Evolutionary conservation across 768 basidiomycete genomes (phyloP), one percentile per base, ranked within the genome.

Genomic region (Podaxis rugospora): DNA sequence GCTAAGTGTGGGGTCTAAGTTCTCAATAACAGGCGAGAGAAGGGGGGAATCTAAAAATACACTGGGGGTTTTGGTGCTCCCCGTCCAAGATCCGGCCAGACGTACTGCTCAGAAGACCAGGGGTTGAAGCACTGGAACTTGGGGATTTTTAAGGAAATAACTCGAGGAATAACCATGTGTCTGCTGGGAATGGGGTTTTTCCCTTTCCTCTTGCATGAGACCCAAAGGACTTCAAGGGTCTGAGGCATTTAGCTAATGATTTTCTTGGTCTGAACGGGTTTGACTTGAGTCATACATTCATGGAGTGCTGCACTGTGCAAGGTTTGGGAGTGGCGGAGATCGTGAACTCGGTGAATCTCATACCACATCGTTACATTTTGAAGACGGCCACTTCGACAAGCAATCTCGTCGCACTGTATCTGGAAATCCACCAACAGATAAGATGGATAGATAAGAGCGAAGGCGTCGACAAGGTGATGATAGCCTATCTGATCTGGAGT

Each of bases 401-500:
- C 47, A 10, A 3, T 23, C 47, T 49, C 7, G 21, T 25, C 47
- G 18, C 5, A 14, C 23, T 13, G 5, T 27, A 49, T 57, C 28
- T 57, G n/a, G 56, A 50, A 47, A 49, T 49, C 11, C 9, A 10
- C 21, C 7, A 27, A 27, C 11, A 58, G 49, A 58, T 58, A 58
- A 58, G 57, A 58, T 51, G 57, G 10, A 6, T 25, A 35, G 57
- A 58, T 58, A 58, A 58, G 57, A 28, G 40, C 21, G 40, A 55
- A 44, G 54, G 27, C 18, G 54, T 54, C 37, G 36, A 54, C 11
- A 54, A 54, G 21, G n/a, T 54, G 53, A 55, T 21, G 11, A 21
- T 11, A 25, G 7, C 32, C 32, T 11, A 49, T 55, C 54, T 42
- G 54, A 55, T 55, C 16, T 18, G 14, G 37, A n/a, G 42, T 32